Evolutionary conservation across 1,284 basidiomycete species (phyloP).

Genomic region (Pseudozyma sp.): DNA sequence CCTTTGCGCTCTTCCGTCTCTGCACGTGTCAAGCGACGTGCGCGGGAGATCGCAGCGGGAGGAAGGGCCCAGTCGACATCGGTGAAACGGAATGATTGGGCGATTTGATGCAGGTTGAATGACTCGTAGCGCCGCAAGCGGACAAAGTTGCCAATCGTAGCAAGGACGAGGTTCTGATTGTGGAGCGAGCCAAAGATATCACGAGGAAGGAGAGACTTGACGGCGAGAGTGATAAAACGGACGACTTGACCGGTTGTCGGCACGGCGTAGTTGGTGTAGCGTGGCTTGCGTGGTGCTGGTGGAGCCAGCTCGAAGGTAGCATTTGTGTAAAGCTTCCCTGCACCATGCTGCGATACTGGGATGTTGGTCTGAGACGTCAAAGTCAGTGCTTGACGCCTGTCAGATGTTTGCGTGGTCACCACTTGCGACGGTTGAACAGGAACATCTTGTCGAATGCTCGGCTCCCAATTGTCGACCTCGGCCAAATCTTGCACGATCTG

Average conservation of each 20-base stretch:
- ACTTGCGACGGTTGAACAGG: neutral
- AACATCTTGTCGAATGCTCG: slow-evolving; percentile 3
- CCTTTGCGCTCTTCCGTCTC: slow-evolving; percentile 81
- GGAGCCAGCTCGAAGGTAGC: slow-evolving; percentile 9
- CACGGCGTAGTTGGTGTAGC: slow-evolving; percentile 82
- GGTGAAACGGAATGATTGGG: slow-evolving; percentile 81
- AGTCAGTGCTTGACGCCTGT: slow-evolving; percentile 5
- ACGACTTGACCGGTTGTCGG: slow-evolving; percentile 74
- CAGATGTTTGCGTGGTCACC: neutral
- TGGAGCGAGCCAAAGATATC: slow-evolving; percentile 80
- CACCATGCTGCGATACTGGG: neutral
- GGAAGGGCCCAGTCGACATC: slow-evolving; percentile 85
- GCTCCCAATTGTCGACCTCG: slow-evolving; percentile 25
- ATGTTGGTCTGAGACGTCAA: slow-evolving; percentile 4
- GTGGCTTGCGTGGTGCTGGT: slow-evolving; percentile 74
- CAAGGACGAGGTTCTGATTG: slow-evolving; percentile 77
- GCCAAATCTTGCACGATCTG: slow-evolving; percentile 77
- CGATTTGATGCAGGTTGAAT: slow-evolving; percentile 80
- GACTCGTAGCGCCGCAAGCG: slow-evolving; percentile 82
- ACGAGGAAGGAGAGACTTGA: slow-evolving; percentile 79
- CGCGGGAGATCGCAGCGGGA: slow-evolving; percentile 29
- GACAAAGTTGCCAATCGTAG: slow-evolving; percentile 79
- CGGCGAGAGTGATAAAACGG: slow-evolving; percentile 71
- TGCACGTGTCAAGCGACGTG: slow-evolving; percentile 72
- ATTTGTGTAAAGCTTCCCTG: neutral